Percentiles rank a stretch among this genome's conserved stretches.
Conservation (phyloP, 31 red algal species). For the Bonnemaisonia californica region DNA sequence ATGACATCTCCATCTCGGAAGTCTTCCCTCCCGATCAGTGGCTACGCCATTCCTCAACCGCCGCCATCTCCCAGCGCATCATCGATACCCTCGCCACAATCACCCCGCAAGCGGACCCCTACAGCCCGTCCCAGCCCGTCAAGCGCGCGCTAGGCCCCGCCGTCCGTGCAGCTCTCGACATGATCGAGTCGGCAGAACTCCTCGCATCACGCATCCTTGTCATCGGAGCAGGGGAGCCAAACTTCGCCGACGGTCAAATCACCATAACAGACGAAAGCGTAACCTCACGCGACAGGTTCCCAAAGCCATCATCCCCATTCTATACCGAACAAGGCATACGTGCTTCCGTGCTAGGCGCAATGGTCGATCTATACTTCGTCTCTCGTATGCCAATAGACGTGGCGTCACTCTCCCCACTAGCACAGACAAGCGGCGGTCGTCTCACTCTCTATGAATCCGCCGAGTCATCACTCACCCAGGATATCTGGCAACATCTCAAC, state of each 20-base stretch:
- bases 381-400: constrained; percentile 34
- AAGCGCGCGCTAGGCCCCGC: constrained; percentile 45
- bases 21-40: constrained; percentile 62
- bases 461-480: constrained; percentile 22
- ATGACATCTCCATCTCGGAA: constrained; percentile 17
- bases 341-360: constrained; percentile 44
- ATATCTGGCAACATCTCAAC: constrained; percentile 76
- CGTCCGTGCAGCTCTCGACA: constrained; percentile 41
- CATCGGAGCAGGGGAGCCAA: constrained; percentile 49
- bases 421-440: constrained; percentile 53
- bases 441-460: constrained; percentile 31
- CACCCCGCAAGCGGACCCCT: neutral
- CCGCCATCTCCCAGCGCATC: constrained; percentile 1
- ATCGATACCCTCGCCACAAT: neutral
- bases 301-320: constrained; percentile 19
- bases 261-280: neutral
- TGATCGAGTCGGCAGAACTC: constrained; percentile 49
- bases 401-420: constrained; percentile 46
- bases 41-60: constrained; percentile 23
- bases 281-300: constrained; percentile 9
- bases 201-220: constrained; percentile 44
- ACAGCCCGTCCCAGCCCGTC: neutral
- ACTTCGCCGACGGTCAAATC: constrained; percentile 41
- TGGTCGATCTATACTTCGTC: constrained; percentile 58
- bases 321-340: constrained; percentile 50